Evolutionary conservation across 495 filamentous ascomycete genomes (phyloP).

Genomic region (Neurospora cerealis): DNA sequence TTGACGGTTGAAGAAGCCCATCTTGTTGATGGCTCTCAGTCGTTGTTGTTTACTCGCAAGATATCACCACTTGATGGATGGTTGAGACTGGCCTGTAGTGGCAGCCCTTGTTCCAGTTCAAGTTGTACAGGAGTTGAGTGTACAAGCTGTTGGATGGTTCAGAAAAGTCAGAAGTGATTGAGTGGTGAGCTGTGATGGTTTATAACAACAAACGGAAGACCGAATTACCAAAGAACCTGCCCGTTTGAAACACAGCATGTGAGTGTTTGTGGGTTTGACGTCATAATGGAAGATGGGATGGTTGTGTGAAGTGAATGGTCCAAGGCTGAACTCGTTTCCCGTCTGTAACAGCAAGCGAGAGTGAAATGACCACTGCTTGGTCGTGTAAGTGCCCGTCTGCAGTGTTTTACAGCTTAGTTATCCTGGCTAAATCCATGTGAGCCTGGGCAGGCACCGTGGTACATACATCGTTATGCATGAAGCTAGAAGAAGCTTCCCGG

Average conservation of each 20-base stretch:
- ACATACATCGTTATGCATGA: background rate
- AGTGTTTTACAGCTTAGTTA: background rate
- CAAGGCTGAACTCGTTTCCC: background rate
- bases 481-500: background rate
- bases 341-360: background rate
- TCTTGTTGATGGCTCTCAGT: background rate
- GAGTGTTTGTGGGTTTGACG: background rate
- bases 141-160: background rate
- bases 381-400: background rate
- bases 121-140: background rate
- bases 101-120: background rate
- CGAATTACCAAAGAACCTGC: background rate
- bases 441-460: background rate
- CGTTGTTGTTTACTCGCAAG: background rate
- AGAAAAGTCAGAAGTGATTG: background rate
- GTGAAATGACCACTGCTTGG: background rate
- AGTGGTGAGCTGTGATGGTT: background rate
- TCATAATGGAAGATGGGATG: background rate
- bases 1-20: slow-evolving; percentile 8
- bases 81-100: background rate
- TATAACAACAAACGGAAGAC: background rate
- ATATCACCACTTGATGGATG: background rate
- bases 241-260: background rate
- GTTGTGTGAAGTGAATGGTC: background rate
- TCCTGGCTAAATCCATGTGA: background rate